A percentile compares a stretch with the other conserved stretches of the same genome.
phyloP scores from a whole-genome alignment of 768 basidiomycete species.

The Krasilnikovozyma curviuscula region DNA sequence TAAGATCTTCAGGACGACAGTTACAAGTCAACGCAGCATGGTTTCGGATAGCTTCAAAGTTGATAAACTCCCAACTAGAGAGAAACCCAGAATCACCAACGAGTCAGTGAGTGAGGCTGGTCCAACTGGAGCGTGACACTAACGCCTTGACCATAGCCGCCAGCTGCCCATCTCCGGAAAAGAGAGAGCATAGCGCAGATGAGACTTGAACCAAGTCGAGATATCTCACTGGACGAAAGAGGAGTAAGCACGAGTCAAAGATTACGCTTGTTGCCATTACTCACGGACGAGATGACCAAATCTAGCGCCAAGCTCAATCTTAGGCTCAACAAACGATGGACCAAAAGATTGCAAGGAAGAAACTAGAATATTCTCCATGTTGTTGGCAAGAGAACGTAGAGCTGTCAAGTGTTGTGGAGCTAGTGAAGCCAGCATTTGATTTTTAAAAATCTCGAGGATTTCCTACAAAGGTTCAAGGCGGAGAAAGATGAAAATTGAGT shows the following conservation, averaged over 20 bases:
- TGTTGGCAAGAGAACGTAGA: slow-evolving; percentile 62
- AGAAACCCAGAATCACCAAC: no score
- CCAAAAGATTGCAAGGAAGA: slow-evolving; percentile 64
- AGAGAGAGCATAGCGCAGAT: slow-evolving; percentile 68
- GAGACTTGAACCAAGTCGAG: slow-evolving; percentile 83
- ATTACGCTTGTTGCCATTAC: slow-evolving; percentile 32
- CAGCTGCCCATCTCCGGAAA: slow-evolving; percentile 69
- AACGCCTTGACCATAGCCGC: slow-evolving; percentile 71
- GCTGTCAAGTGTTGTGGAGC: slow-evolving; percentile 45
- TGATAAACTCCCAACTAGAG: no score
- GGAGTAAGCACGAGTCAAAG: not conserved
- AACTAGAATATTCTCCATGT: slow-evolving; percentile 77
- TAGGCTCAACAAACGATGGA: slow-evolving; percentile 75
- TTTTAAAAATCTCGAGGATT: slow-evolving; percentile 66
- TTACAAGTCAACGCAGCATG: slow-evolving; percentile 86
- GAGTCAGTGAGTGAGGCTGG: no score
- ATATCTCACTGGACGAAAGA: slow-evolving; percentile 46
- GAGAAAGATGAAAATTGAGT: slow-evolving; percentile 4
- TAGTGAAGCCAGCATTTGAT: slow-evolving; percentile 64
- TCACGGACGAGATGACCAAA: slow-evolving; percentile 75
- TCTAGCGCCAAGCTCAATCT: slow-evolving; percentile 73
- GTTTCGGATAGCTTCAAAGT: slow-evolving; percentile 78
- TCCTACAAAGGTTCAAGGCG: slow-evolving; percentile 34
- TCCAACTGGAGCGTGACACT: no score
- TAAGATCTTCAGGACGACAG: slow-evolving; percentile 72